Evolutionary conservation across 2,329 filamentous ascomycete genomes (phyloP).

Genomic region (Arthrobotrys iridis): DNA sequence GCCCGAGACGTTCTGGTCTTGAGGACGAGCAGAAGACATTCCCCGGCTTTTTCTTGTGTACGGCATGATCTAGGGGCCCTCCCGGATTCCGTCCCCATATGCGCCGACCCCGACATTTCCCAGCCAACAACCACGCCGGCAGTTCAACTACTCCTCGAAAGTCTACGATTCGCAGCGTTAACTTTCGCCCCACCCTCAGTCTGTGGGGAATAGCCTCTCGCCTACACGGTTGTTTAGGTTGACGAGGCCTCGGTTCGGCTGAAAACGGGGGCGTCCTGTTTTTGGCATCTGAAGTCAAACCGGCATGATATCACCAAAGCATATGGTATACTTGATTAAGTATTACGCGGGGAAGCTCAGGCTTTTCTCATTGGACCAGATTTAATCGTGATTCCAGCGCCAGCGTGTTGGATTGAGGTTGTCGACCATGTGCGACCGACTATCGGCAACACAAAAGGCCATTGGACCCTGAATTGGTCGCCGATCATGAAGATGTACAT

Average conservation of each 20-base stretch:
- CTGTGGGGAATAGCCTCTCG: conserved; percentile 14
- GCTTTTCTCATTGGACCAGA: not conserved
- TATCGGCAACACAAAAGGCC: not conserved
- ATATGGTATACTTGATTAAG: not conserved
- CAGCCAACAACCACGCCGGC: conserved; percentile 8
- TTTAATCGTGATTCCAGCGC: not conserved
- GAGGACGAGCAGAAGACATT: conserved; percentile 10
- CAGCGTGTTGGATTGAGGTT: not conserved
- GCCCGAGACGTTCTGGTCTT: conserved; percentile 1
- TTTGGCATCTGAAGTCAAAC: conserved; percentile 27
- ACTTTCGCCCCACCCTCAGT: conserved; percentile 19
- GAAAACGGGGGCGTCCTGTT: conserved; percentile 27
- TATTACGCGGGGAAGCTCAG: not conserved
- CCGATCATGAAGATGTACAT: not conserved
- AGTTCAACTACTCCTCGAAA: not conserved
- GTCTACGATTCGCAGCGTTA: not conserved
- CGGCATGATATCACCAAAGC: not conserved
- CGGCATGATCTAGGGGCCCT: not conserved
- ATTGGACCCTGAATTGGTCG: not conserved
- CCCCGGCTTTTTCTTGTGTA: not conserved
- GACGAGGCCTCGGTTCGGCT: conserved; percentile 52
- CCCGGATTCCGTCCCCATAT: conserved; percentile 18
- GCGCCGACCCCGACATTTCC: conserved; percentile 12
- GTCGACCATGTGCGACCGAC: not conserved
- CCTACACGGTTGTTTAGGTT: conserved; percentile 2